phyloP scores from a whole-genome alignment of 208 protist genomes.

The Acanthamoeba castellanii region DNA sequence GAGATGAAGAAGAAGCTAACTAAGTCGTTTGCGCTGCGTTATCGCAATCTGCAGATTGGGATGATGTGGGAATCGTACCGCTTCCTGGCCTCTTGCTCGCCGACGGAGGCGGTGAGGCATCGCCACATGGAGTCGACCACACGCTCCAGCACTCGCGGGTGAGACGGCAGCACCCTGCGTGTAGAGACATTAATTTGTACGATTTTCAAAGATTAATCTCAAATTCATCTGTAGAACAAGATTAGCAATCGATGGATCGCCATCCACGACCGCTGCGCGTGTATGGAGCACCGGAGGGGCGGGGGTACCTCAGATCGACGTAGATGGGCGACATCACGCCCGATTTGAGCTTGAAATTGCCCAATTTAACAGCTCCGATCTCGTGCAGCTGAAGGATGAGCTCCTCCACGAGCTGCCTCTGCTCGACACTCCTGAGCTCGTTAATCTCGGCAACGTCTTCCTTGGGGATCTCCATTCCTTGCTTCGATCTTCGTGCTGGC shows the following conservation, averaged over 20 bases:
- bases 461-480: not conserved
- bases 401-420: conserved; percentile 77
- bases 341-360: conserved; percentile 96
- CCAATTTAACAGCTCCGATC: conserved; percentile 93
- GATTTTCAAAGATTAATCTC: not conserved
- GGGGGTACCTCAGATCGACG: conserved; percentile 95
- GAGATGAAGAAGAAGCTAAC: not conserved
- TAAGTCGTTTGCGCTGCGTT: not conserved
- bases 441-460: not conserved
- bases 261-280: not conserved
- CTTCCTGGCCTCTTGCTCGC: conserved; percentile 18
- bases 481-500: not conserved
- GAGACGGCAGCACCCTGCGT: conserved; percentile 54
- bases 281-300: conserved; percentile 92
- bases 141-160: conserved; percentile 56
- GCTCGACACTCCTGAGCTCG: not conserved
- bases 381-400: conserved; percentile 82
- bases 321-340: conserved; percentile 97
- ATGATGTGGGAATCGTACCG: not conserved
- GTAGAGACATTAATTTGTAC: not conserved
- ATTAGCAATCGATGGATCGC: too few species aligned
- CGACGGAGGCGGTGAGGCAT: not conserved
- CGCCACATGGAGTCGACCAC: conserved; percentile 73
- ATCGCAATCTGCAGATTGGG: not conserved
- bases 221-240: conserved; percentile 31